phyloP scores from a whole-genome alignment of 805 yeast species.

The Lachancea kluyveri region DNA sequence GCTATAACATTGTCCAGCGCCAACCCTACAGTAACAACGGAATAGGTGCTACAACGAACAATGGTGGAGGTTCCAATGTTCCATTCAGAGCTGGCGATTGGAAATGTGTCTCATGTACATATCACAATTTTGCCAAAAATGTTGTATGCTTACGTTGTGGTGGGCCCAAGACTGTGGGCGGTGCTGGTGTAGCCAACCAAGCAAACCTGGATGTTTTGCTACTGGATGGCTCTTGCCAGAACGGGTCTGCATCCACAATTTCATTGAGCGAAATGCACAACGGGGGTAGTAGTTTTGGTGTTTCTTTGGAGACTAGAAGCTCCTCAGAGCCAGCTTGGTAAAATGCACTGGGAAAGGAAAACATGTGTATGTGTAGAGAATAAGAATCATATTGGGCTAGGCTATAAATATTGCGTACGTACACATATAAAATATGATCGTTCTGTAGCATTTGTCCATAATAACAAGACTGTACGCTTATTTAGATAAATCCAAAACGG shows the following conservation, averaged over 20 bases:
- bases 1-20: slow-evolving; percentile 7
- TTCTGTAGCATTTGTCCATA: too few species aligned
- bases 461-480: too few species aligned
- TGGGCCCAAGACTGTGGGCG: slow-evolving; percentile 41
- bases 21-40: slow-evolving; percentile 11
- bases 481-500: slow-evolving; percentile 55
- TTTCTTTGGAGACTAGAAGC: slow-evolving; percentile 17
- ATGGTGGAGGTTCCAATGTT: slow-evolving; percentile 44
- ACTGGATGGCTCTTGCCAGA: too few species aligned
- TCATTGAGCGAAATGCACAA: slow-evolving; percentile 6
- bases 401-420: too few species aligned
- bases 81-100: slow-evolving; percentile 97
- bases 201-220: slow-evolving; percentile 8
- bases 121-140: slow-evolving; percentile 91
- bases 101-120: slow-evolving; percentile 80
- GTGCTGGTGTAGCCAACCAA: slow-evolving; percentile 12
- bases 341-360: slow-evolving; percentile 1
- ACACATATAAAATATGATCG: too few species aligned
- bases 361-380: too few species aligned
- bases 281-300: slow-evolving; percentile 14
- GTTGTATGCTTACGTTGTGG: slow-evolving; percentile 85
- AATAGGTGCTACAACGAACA: too few species aligned
- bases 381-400: too few species aligned
- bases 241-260: too few species aligned
- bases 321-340: slow-evolving; percentile 21